Evolutionary conservation across 1,284 basidiomycete species (phyloP).

Genomic region (Rhodofomes roseus): DNA sequence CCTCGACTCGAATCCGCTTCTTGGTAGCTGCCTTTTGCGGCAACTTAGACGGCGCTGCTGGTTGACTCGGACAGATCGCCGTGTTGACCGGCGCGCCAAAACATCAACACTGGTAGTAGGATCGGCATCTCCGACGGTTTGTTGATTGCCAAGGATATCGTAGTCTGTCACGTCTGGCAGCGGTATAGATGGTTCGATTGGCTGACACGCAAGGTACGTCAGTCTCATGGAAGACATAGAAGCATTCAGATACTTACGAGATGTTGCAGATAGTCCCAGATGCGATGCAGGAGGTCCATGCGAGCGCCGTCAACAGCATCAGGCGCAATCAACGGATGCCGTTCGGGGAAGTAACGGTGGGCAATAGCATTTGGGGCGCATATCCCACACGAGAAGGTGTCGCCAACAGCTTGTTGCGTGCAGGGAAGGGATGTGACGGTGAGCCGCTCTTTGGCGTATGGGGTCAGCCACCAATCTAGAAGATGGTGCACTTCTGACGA

Average conservation of each 20-base stretch:
- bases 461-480: background rate
- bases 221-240: background rate
- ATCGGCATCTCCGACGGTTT: no score
- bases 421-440: background rate
- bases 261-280: background rate
- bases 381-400: constrained; percentile 4
- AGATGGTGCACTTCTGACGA: background rate
- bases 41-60: no score
- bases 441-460: background rate
- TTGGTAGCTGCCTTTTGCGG: no score
- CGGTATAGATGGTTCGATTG: no score
- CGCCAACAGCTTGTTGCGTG: background rate
- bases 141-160: no score
- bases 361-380: constrained; percentile 1
- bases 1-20: no score
- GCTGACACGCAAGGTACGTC: background rate
- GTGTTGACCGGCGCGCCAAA: no score
- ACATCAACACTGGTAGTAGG: no score
- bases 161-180: no score
- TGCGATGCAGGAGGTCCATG: background rate
- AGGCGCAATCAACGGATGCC: background rate
- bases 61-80: no score
- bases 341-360: background rate
- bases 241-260: background rate
- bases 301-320: background rate